These are phyloP conservation scores for Blastobotrys apis DNA, from an alignment of 1,139 yeast species.

Conservation along the genomic window DNA sequence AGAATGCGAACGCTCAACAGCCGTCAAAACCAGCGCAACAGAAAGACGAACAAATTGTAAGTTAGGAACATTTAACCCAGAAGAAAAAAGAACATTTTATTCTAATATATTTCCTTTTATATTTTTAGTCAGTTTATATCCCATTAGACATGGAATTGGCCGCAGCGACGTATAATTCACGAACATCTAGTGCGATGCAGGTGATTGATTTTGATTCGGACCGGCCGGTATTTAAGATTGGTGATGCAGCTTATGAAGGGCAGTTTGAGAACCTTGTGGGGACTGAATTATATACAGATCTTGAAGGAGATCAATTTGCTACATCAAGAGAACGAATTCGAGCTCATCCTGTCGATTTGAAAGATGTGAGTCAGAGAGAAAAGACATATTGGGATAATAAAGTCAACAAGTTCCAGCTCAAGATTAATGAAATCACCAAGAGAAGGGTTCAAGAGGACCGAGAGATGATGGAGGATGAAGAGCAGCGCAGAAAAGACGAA, in stretches of 20 bases:
- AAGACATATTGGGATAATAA: background rate
- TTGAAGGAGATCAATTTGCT: constrained; percentile 27
- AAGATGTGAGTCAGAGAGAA: constrained; percentile 3
- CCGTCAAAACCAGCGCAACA: constrained; percentile 3
- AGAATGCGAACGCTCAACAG: constrained; percentile 9
- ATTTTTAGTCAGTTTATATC: constrained; percentile 22
- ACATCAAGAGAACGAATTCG: constrained; percentile 20
- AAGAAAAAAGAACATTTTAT: constrained; percentile 2
- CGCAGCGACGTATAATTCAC: constrained; percentile 1
- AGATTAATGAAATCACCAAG: constrained; percentile 6
- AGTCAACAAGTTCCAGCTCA: background rate
- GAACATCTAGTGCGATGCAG: constrained; percentile 34
- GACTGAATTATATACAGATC: constrained; percentile 55
- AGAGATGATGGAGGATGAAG: constrained; percentile 10
- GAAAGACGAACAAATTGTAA: constrained; percentile 24
- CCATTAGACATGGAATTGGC: constrained; percentile 26
- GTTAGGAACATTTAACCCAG: constrained; percentile 13
- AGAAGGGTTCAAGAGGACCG: constrained; percentile 1
- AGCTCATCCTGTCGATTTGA: constrained; percentile 6
- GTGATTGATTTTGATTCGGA: constrained; percentile 50
- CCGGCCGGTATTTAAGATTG: constrained; percentile 51
- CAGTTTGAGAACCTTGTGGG: constrained; percentile 79
- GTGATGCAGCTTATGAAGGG: constrained; percentile 61
- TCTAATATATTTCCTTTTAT: constrained; percentile 4
- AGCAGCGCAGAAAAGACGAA: background rate